phyloP scores from a whole-genome alignment of 1,284 basidiomycete species.

The Exobasidium cylindrosporum region DNA sequence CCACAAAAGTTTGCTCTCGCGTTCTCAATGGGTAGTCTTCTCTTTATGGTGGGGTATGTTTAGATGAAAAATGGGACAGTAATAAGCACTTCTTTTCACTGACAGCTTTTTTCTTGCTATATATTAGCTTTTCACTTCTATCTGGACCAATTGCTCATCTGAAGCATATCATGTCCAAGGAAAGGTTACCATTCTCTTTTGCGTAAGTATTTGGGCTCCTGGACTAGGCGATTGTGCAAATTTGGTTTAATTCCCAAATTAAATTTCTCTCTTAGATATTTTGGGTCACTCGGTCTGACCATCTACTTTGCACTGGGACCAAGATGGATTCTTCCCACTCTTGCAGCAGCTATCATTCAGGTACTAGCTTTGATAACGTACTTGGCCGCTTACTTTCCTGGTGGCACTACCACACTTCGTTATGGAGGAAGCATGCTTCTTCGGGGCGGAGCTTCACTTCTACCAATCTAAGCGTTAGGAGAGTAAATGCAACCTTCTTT shows the following conservation, averaged over 20 bases:
- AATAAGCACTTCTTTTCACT: too few relatives aligned
- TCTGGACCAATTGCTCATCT: conserved; percentile 50
- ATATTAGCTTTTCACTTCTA: conserved; percentile 42
- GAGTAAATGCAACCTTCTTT: too few relatives aligned
- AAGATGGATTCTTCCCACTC: conserved; percentile 41
- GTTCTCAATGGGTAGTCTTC: conserved; percentile 48
- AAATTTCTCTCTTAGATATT: conserved; percentile 28
- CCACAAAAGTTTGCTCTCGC: conserved; percentile 53
- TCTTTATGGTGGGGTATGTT: conserved; percentile 52
- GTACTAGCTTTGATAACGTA: conserved; percentile 44
- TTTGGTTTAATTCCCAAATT: too few relatives aligned
- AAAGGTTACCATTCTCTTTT: conserved; percentile 63
- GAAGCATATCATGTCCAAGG: conserved; percentile 55
- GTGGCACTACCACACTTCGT: conserved; percentile 47
- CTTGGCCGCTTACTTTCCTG: conserved; percentile 52
- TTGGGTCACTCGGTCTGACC: conserved; percentile 45
- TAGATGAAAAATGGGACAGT: background rate
- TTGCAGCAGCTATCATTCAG: conserved; percentile 44
- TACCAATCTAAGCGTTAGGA: conserved; percentile 46
- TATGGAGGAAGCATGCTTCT: conserved; percentile 46
- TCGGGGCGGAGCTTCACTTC: conserved; percentile 42
- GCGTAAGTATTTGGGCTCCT: conserved; percentile 27
- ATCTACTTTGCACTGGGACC: conserved; percentile 54
- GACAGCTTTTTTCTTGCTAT: background rate
- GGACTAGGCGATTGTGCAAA: too few relatives aligned